These are phyloP conservation scores for Penicillium dipodomyicola DNA, from an alignment of 495 filamentous ascomycete genomes.

Conservation along the genomic window DNA sequence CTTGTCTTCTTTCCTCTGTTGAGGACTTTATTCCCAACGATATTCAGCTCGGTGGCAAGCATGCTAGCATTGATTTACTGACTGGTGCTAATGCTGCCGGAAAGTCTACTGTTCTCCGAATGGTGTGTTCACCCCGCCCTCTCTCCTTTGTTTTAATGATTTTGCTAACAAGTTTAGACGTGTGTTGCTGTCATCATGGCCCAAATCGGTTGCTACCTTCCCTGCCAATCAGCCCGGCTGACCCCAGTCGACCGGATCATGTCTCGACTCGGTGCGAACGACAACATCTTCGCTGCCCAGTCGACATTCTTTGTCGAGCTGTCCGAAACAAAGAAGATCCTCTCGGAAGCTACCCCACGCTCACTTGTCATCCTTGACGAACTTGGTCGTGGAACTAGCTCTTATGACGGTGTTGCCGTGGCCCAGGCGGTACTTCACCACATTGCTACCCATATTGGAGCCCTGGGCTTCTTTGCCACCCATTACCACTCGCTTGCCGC, in stretches of 20 bases:
- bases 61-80: slow-evolving; percentile 82
- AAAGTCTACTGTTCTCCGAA: slow-evolving; percentile 96
- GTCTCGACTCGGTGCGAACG: slow-evolving; percentile 96
- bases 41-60: slow-evolving; percentile 77
- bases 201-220: slow-evolving; percentile 95
- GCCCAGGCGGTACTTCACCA: slow-evolving; percentile 96
- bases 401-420: slow-evolving; percentile 94
- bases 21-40: slow-evolving; percentile 97
- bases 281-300: slow-evolving; percentile 98
- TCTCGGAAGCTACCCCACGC: slow-evolving; percentile 89
- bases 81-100: slow-evolving; percentile 97
- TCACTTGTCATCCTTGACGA: slow-evolving; percentile 98
- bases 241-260: slow-evolving; percentile 97
- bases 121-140: slow-evolving; percentile 57
- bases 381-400: slow-evolving; percentile 88
- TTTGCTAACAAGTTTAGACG: slow-evolving; percentile 50
- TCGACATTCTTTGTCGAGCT: slow-evolving; percentile 98
- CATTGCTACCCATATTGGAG: slow-evolving; percentile 88
- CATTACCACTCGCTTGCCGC: slow-evolving; percentile 93
- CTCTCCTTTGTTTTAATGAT: neutral
- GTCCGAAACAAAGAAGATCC: slow-evolving; percentile 97
- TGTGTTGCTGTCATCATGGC: slow-evolving; percentile 98
- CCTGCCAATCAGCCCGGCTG: slow-evolving; percentile 75
- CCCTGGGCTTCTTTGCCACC: slow-evolving; percentile 94
- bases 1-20: slow-evolving; percentile 85